A percentile compares a stretch with the other conserved stretches of the same genome.
These are phyloP conservation scores for Deuterostichococcus epilithicus DNA, from an alignment of 139 green algal genomes.

Conservation along the genomic window DNA sequence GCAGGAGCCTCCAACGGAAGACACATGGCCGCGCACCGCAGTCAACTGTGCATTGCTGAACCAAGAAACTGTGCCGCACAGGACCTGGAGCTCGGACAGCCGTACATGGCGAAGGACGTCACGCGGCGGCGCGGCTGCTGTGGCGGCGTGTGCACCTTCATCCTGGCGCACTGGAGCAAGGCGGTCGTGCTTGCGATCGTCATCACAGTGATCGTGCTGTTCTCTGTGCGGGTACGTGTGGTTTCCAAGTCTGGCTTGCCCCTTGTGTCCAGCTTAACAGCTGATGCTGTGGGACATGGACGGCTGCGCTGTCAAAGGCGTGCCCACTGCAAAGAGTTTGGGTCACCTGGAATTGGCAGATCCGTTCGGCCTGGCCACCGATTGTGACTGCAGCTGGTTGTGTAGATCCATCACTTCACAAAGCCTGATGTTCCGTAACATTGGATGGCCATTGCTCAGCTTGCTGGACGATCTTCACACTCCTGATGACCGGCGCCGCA, in stretches of 20 bases:
- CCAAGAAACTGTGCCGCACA: background rate
- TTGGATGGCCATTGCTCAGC: too few relatives aligned
- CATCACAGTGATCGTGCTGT: conserved; percentile 46
- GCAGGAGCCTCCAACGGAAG: too few relatives aligned
- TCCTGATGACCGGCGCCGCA: conserved; percentile 5
- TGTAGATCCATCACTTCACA: too few relatives aligned
- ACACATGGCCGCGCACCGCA: too few relatives aligned
- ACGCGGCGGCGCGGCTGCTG: background rate
- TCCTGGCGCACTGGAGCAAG: conserved; percentile 24
- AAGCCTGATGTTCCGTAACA: too few relatives aligned
- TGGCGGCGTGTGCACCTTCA: background rate
- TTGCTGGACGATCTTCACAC: background rate
- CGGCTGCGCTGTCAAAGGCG: background rate
- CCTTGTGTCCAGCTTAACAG: background rate
- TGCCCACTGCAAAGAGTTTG: background rate
- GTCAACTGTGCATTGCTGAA: too few relatives aligned
- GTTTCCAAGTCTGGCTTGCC: background rate
- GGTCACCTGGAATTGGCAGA: background rate
- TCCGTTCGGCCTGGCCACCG: background rate
- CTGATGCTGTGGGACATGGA: background rate
- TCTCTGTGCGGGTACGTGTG: conserved; percentile 37
- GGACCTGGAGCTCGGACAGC: background rate
- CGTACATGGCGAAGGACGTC: background rate
- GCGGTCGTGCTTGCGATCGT: conserved; percentile 17
- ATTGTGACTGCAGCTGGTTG: background rate